phyloP scores from a whole-genome alignment of 78 protist genomes.

The Dictyostelium discoideum region dicty_2.7 NC_007088.5:3979501-3980000 shows the following conservation, averaged over 20 bases:
- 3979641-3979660: not conserved
- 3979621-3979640: not conserved
- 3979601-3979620: not conserved
- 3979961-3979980: not conserved
- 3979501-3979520: not conserved
- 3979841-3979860: not conserved
- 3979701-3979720: not conserved
- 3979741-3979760: not conserved
- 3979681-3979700: not conserved
- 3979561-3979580: not conserved
- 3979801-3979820: not conserved
- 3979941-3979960: not conserved
- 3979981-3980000: not conserved
- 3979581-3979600: not conserved
- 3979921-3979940: not conserved
- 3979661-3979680: not conserved
- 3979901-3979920: conserved; percentile 3
- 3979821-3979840: not conserved
- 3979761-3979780: not conserved
- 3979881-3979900: not conserved
- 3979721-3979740: not conserved
- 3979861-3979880: not conserved
- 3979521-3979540: not conserved
- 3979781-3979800: not conserved
- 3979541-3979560: not conserved